Percentiles rank a stretch among this genome's conserved stretches.
Conservation (phyloP, 148 eudicot genomes). For the Salicornia ramosissima region DNA sequence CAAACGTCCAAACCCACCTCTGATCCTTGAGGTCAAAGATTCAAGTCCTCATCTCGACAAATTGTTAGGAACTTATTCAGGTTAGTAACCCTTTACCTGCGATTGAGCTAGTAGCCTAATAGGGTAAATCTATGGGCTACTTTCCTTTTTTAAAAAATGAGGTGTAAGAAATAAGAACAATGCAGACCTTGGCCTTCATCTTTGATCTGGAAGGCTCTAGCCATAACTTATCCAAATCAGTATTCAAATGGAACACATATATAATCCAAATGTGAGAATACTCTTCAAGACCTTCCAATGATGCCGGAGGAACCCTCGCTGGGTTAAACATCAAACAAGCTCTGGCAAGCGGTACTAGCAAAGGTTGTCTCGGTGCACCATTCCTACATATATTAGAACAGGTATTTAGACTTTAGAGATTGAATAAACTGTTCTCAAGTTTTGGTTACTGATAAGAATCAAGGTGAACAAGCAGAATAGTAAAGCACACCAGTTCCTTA, state of each 20-base stretch:
- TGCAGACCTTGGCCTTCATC: constrained; percentile 78
- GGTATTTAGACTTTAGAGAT: not conserved
- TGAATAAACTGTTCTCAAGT: too few relatives aligned
- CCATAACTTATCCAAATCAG: constrained; percentile 92
- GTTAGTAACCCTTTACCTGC: too few relatives aligned
- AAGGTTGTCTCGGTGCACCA: constrained; percentile 97
- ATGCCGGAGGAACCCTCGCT: constrained; percentile 68
- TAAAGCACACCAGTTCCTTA: too few relatives aligned
- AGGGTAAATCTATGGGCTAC: too few relatives aligned
- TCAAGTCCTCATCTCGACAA: too few relatives aligned
- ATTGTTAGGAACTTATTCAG: too few relatives aligned
- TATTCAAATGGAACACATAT: constrained; percentile 88
- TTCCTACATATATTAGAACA: constrained; percentile 45
- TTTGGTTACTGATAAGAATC: too few relatives aligned
- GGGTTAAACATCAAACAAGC: constrained; percentile 73
- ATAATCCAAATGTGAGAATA: constrained; percentile 95
- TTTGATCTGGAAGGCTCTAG: constrained; percentile 71
- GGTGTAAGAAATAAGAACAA: constrained; percentile 1
- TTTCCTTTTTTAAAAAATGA: too few relatives aligned
- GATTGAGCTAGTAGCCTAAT: too few relatives aligned
- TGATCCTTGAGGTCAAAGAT: too few relatives aligned
- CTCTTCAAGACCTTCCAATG: constrained; percentile 85
- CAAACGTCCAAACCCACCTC: too few relatives aligned
- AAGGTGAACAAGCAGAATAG: too few relatives aligned
- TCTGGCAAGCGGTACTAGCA: constrained; percentile 89